Conservation (phyloP, 2,329 filamentous ascomycete genomes). For the Penicillium brevicompactum region DNA sequence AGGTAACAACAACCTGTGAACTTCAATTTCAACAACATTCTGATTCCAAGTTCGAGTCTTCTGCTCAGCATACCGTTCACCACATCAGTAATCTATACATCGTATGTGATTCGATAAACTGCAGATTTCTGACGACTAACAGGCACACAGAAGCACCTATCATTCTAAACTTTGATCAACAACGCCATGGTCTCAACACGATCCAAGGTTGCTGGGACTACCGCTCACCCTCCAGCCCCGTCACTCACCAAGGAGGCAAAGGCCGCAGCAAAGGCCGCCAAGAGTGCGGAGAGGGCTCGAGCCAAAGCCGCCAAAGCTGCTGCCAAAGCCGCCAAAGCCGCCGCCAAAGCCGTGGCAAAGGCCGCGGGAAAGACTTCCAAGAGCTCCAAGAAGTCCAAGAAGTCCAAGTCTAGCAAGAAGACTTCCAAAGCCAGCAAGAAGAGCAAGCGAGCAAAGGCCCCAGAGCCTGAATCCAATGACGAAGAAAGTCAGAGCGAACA, state of each 20-base stretch:
- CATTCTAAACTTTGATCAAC: neutral
- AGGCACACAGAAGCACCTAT: no score
- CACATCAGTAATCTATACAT: neutral
- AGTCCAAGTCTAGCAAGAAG: neutral
- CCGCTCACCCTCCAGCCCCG: neutral
- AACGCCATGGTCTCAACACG: neutral
- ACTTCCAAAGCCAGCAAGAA: neutral
- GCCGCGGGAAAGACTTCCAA: neutral
- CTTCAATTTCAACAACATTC: neutral
- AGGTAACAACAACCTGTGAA: neutral
- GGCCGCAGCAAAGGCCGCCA: neutral
- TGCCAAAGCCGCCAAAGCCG: neutral
- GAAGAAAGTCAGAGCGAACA: neutral
- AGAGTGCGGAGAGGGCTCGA: neutral
- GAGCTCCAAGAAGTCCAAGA: neutral
- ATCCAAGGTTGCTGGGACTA: neutral
- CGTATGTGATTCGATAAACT: neutral
- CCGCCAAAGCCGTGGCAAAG: neutral
- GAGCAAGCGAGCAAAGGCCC: neutral
- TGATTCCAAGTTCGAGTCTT: neutral
- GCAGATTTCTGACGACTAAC: no score
- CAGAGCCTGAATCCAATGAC: constrained; percentile 8
- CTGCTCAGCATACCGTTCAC: neutral
- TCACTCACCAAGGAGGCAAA: neutral
- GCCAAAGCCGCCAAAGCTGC: neutral